Percentiles rank a stretch among this genome's conserved stretches.
Evolutionary conservation across 495 filamentous ascomycete species (phyloP).

Genomic region (Aspergillus leporis): DNA sequence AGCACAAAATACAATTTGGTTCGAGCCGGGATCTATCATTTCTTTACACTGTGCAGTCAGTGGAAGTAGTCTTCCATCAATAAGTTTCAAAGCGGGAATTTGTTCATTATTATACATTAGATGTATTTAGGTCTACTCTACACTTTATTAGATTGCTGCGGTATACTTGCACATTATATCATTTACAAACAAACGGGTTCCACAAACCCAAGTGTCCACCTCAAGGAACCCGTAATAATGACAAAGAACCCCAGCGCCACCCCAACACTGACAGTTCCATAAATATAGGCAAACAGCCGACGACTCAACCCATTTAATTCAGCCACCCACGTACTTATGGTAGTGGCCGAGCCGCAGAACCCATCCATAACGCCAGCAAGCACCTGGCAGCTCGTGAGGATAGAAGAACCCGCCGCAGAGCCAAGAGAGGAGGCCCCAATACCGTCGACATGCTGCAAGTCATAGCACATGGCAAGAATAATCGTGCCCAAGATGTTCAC

Average conservation of each 20-base stretch:
- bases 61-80: no score
- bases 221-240: conserved; percentile 75
- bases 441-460: conserved; percentile 61
- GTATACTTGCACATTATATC: no score
- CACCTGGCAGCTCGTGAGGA: conserved; percentile 69
- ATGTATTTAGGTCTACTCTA: no score
- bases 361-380: conserved; percentile 85
- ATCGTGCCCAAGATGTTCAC: conserved; percentile 80
- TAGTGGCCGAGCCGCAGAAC: conserved; percentile 88
- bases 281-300: conserved; percentile 70
- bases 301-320: conserved; percentile 69
- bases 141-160: no score
- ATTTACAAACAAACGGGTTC: conserved; percentile 50
- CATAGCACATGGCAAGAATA: conserved; percentile 65
- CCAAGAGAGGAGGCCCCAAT: conserved; percentile 31
- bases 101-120: no score
- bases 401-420: not conserved
- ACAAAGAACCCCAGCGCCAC: conserved; percentile 67
- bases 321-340: conserved; percentile 87
- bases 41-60: not conserved
- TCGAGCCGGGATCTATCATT: conserved; percentile 31
- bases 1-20: conserved; percentile 35
- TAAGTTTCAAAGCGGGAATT: no score
- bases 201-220: conserved; percentile 70
- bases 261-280: conserved; percentile 66